Conservation (phyloP, 2,329 filamentous ascomycete genomes). For the Neofusicoccum kwambonambiense region DNA sequence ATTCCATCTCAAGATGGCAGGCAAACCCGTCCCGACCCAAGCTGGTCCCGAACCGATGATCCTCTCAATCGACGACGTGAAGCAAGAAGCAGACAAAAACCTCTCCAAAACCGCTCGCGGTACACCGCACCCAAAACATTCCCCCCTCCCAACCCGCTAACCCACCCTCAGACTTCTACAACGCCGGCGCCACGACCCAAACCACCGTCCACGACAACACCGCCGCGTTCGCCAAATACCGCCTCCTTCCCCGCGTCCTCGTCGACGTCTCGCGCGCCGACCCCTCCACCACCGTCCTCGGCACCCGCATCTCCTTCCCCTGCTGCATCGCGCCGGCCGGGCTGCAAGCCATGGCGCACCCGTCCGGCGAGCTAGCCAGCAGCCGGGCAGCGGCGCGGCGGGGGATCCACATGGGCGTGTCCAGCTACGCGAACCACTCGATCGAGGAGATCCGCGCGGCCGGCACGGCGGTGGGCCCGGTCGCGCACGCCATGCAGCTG, state of each 20-base stretch:
- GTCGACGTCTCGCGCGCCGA: slow-evolving; percentile 39
- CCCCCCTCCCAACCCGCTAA: background rate
- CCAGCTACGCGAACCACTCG: slow-evolving; percentile 41
- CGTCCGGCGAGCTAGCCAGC: slow-evolving; percentile 44
- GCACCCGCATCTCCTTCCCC: slow-evolving; percentile 33
- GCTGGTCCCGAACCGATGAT: too few species aligned
- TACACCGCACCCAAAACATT: too few species aligned
- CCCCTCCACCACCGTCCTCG: slow-evolving; percentile 36
- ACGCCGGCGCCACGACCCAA: slow-evolving; percentile 28
- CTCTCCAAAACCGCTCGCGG: too few species aligned
- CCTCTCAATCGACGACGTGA: too few species aligned
- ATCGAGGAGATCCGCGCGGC: slow-evolving; percentile 46
- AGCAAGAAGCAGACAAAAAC: too few species aligned
- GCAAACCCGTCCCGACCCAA: too few species aligned
- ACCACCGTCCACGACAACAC: slow-evolving; percentile 29
- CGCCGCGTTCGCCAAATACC: slow-evolving; percentile 31
- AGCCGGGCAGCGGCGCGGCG: slow-evolving; percentile 39
- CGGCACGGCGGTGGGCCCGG: slow-evolving; percentile 35
- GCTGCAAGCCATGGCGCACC: slow-evolving; percentile 46
- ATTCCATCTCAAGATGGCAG: too few species aligned
- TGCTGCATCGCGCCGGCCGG: slow-evolving; percentile 44
- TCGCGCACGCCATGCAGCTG: slow-evolving; percentile 45
- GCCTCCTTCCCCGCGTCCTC: slow-evolving; percentile 36
- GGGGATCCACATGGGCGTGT: slow-evolving; percentile 37
- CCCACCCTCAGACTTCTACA: slow-evolving; percentile 26